phyloP scores from a whole-genome alignment of 495 filamentous ascomycete species.

The Xylaria telfairii region DNA sequence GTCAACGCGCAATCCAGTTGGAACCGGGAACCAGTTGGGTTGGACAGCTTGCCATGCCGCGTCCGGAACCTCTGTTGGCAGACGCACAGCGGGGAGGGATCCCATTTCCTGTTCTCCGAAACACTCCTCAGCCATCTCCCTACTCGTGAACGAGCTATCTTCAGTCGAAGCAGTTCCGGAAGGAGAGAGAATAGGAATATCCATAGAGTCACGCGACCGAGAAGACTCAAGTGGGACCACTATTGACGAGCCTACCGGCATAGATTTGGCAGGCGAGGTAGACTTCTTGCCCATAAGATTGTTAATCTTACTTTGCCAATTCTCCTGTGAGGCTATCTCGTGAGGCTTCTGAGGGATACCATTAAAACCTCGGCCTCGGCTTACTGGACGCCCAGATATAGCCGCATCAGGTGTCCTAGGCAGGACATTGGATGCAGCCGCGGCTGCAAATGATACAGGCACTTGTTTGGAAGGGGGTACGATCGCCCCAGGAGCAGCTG shows the following conservation, averaged over 20 bases:
- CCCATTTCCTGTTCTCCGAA: conserved; percentile 85
- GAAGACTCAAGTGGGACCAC: conserved; percentile 66
- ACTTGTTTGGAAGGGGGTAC: conserved; percentile 47
- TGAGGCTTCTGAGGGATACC: conserved; percentile 36
- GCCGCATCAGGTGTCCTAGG: conserved; percentile 17
- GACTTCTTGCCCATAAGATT: conserved; percentile 70
- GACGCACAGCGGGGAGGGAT: conserved; percentile 70
- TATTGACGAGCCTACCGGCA: conserved; percentile 63
- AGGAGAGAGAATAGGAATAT: conserved; percentile 54
- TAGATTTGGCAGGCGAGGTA: conserved; percentile 57
- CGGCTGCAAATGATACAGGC: conserved; percentile 62
- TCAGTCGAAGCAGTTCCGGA: conserved; percentile 33
- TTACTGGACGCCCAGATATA: conserved; percentile 34
- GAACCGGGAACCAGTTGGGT: conserved; percentile 39
- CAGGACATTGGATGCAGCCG: conserved; percentile 38
- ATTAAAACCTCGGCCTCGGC: conserved; percentile 32
- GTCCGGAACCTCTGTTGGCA: conserved; percentile 66
- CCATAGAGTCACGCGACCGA: conserved; percentile 55
- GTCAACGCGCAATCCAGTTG: conserved; percentile 45
- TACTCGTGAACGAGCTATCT: conserved; percentile 51
- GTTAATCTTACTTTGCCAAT: conserved; percentile 80
- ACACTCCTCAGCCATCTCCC: conserved; percentile 75
- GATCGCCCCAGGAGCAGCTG: conserved; percentile 43
- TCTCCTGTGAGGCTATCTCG: conserved; percentile 39
- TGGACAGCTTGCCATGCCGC: conserved; percentile 51